Conservation (phyloP, 768 basidiomycete genomes). For the Phallus indusiatus region DNA sequence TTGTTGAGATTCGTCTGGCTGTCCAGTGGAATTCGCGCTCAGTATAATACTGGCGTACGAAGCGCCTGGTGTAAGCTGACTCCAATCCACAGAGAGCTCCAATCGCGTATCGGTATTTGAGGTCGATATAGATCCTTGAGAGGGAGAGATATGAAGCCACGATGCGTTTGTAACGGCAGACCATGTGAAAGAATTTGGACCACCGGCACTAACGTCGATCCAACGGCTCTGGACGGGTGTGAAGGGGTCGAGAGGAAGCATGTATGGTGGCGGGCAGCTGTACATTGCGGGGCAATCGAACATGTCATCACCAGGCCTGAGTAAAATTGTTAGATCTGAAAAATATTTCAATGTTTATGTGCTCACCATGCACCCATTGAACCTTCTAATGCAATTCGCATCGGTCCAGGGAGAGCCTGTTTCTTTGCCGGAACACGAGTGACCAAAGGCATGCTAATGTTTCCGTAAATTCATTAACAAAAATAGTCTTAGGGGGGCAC, state of each 20-base stretch:
- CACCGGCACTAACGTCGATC: conserved; percentile 55
- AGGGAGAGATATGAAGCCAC: conserved; percentile 43
- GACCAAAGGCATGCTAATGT: conserved; percentile 40
- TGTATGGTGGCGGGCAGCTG: conserved; percentile 38
- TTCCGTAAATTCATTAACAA: neutral
- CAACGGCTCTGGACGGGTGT: conserved; percentile 42
- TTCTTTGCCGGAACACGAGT: conserved; percentile 45
- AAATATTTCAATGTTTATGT: neutral
- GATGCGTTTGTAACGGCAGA: conserved; percentile 37
- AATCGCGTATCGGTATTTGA: conserved; percentile 42
- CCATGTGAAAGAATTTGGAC: conserved; percentile 48
- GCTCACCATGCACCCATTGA: conserved; percentile 49
- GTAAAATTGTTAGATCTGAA: neutral
- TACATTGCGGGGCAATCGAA: conserved; percentile 44
- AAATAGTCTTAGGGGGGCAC: neutral
- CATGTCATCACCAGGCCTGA: conserved; percentile 58
- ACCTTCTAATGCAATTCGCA: conserved; percentile 56
- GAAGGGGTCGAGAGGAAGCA: conserved; percentile 46
- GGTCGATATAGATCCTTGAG: conserved; percentile 40
- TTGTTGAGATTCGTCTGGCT: conserved; percentile 23
- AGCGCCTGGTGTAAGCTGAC: conserved; percentile 28
- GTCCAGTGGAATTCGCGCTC: conserved; percentile 33
- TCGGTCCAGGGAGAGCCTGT: conserved; percentile 48
- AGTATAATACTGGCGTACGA: conserved; percentile 35
- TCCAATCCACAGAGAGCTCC: conserved; percentile 52